These are phyloP conservation scores for Crucihimalaya himalaica DNA, from an alignment of 345 rosid species.

Conservation along the genomic window DNA sequence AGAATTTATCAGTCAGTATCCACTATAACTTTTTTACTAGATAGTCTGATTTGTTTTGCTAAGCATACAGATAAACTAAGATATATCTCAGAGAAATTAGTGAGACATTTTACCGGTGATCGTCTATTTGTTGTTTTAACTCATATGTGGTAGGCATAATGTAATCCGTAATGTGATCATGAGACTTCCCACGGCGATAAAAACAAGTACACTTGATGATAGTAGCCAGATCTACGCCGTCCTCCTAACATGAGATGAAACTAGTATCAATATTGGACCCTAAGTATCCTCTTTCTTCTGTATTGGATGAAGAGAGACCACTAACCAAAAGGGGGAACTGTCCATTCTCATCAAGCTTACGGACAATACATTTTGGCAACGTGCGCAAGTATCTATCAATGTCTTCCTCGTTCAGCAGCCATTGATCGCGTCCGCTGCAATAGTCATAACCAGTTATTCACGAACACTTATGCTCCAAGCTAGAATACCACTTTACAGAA, in stretches of 20 bases:
- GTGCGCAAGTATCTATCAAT: slow-evolving; percentile 47
- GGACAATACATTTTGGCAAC: slow-evolving; percentile 52
- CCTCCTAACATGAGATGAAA: slow-evolving; percentile 48
- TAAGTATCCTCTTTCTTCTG: not conserved
- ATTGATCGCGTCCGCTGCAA: slow-evolving; percentile 70
- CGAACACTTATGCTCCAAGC: not conserved
- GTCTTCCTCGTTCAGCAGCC: slow-evolving; percentile 65
- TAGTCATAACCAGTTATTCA: slow-evolving; percentile 8
- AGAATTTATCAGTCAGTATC: not conserved
- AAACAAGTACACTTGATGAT: slow-evolving; percentile 48
- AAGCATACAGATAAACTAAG: not conserved
- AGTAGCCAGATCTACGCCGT: slow-evolving; percentile 49
- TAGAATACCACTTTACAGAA: not conserved
- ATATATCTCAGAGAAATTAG: not conserved
- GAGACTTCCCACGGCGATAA: slow-evolving; percentile 57
- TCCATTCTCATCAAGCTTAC: slow-evolving; percentile 52
- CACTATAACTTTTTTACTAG: not conserved
- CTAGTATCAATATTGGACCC: slow-evolving; percentile 4
- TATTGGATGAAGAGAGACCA: slow-evolving; percentile 3
- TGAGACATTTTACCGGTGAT: slow-evolving; percentile 29
- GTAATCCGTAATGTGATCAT: slow-evolving; percentile 51
- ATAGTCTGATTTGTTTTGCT: not conserved
- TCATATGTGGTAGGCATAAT: slow-evolving; percentile 54
- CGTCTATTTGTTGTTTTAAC: slow-evolving; percentile 43
- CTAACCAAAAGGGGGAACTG: slow-evolving; percentile 82